Evolutionary conservation across 352 stramenopile genomes (phyloP), one percentile per base, ranked within the genome.

Genomic region (Elongisporangium undulatum): DNA sequence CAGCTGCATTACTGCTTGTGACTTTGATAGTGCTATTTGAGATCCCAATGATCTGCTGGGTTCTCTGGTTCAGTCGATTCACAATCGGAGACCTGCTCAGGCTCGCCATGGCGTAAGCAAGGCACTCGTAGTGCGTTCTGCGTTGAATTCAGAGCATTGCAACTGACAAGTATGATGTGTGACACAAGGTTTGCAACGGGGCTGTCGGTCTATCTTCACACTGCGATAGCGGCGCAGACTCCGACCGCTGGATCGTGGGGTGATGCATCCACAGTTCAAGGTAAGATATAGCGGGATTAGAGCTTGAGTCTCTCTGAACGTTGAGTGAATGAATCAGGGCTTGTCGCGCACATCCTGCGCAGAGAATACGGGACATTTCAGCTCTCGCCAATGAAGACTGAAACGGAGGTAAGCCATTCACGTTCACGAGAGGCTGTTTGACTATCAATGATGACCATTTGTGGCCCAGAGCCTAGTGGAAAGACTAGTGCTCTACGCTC

Each of bases 301-400:
- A 24, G 38, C n/a, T n/a, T 58, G 17, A 22, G 8, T n/a, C 5
- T 16, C 17, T 9, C 49, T 26, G 49, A 22, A 4, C 9, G 21
- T n/a, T 56, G 6, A 23, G 26, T 20, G 10, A 17, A 34, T 21
- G 49, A 12, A n/a, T 1, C 21, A 80, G 72, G 69, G 9, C 54
- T 85, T 4, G 41, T 75, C 34, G 58, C 39, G 45, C 95, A 98
- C 68, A 55, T 97, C 4, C 62, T 82, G 10, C 74, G 94, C 22
- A 70, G 68, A 23, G 95, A 98, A 55, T 98, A 98, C 58, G 95
- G 94, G 8, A 97, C 89, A 0, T 90, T 98, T 24, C 74, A 74
- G 19, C 75, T 98, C 16, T 98, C 94, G 19, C 90, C 79, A 48
- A 76, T 82, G 12, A 59, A 78, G 53, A 55, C 49, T 45, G 55